A percentile compares a stretch with the other conserved stretches of the same genome.
These are phyloP conservation scores for Sequoiadendron giganteum DNA, from an alignment of 75 land plant species.

Conservation along the genomic window DNA sequence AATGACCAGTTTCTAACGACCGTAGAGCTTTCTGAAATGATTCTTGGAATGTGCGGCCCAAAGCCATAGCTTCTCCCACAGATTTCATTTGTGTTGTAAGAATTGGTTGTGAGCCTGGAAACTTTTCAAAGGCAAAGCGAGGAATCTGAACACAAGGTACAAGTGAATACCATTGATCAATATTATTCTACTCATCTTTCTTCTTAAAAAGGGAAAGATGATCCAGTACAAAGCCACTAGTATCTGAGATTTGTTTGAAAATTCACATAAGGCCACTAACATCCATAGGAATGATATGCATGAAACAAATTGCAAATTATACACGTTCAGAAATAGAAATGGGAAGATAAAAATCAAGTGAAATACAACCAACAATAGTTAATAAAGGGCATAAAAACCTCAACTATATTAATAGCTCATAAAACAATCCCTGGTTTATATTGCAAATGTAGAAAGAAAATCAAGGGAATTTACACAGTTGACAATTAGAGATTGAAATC, in stretches of 20 bases:
- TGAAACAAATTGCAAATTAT: neutral
- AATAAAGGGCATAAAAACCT: neutral
- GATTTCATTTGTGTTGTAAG: constrained; percentile 99
- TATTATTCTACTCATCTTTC: neutral
- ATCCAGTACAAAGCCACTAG: neutral
- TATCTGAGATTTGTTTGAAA: neutral
- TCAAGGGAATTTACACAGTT: neutral
- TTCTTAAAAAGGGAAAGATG: neutral
- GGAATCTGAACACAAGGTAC: constrained; percentile 76
- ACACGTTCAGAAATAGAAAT: neutral
- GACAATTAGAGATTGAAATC: neutral
- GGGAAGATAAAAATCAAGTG: neutral
- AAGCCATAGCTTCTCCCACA: constrained; percentile 97
- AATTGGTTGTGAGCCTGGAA: constrained; percentile 96
- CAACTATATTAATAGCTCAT: neutral
- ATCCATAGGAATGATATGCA: neutral
- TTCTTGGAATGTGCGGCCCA: constrained; percentile 97
- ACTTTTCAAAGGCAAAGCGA: constrained; percentile 99
- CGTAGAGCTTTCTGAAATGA: constrained; percentile 98
- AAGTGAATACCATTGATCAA: neutral
- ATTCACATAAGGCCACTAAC: neutral
- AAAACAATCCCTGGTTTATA: neutral
- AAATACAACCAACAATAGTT: neutral
- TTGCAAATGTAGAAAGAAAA: neutral
- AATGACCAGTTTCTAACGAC: constrained; percentile 86